A percentile compares a stretch with the other conserved stretches of the same genome.
phyloP scores from a whole-genome alignment of 2,329 filamentous ascomycete species.

The Pseudopyricularia cyperi region DNA sequence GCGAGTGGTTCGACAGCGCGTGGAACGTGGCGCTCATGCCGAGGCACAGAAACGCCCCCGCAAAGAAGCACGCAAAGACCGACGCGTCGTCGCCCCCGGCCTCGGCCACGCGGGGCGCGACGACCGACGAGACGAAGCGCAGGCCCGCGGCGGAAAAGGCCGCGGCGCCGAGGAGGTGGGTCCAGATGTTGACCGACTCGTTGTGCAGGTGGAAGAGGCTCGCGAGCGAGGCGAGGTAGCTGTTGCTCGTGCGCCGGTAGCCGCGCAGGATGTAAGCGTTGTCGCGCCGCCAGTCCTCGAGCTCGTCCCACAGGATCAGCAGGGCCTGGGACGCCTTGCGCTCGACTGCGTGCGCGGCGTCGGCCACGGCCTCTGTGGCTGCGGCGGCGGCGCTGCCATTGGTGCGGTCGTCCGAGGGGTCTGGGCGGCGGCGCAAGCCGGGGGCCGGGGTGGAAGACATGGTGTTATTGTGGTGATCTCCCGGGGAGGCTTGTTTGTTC shows the following conservation, averaged over 20 bases:
- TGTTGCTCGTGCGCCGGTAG: constrained; percentile 38
- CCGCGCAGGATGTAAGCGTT: constrained; percentile 41
- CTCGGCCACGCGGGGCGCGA: constrained; percentile 47
- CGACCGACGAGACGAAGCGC: constrained; percentile 27
- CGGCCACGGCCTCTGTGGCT: constrained; percentile 5
- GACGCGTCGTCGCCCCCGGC: constrained; percentile 41
- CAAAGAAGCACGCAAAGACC: constrained; percentile 69
- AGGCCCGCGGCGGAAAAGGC: constrained; percentile 37
- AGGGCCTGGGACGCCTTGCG: constrained; percentile 24
- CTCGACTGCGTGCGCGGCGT: constrained; percentile 21
- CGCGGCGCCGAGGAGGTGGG: constrained; percentile 52
- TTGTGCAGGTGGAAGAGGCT: constrained; percentile 45
- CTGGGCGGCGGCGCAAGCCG: not conserved
- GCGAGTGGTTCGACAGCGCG: constrained; percentile 73
- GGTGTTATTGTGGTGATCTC: not conserved
- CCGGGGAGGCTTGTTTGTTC: not conserved
- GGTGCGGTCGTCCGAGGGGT: not conserved
- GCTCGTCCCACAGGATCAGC: constrained; percentile 43
- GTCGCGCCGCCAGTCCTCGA: constrained; percentile 46
- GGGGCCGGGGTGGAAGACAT: not conserved
- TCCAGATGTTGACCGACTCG: constrained; percentile 51
- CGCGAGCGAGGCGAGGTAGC: constrained; percentile 28
- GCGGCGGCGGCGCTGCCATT: not conserved
- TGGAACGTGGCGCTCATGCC: constrained; percentile 81
- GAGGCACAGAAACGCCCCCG: constrained; percentile 57